phyloP scores from a whole-genome alignment of 2,329 filamentous ascomycete species.

The Fusarium subglutinans region DNA sequence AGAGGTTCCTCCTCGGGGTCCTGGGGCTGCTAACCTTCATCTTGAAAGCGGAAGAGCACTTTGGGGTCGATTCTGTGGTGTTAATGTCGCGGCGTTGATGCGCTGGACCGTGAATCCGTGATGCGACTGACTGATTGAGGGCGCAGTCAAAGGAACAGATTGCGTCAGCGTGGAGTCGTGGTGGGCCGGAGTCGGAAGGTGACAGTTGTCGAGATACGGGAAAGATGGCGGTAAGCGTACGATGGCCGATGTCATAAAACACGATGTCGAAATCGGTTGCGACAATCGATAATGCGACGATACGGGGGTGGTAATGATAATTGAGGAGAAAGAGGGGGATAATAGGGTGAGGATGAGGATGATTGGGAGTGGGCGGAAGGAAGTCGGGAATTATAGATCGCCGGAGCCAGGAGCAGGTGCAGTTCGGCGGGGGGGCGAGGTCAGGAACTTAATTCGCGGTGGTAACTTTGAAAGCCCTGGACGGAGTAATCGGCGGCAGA shows the following conservation, averaged over 20 bases:
- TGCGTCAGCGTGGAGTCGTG: constrained; percentile 46
- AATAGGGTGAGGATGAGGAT: background rate
- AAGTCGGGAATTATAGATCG: constrained; percentile 35
- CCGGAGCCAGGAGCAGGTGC: constrained; percentile 31
- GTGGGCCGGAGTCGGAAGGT: constrained; percentile 34
- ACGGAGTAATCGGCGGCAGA: background rate
- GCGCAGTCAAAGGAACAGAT: constrained; percentile 34
- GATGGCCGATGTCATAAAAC: background rate
- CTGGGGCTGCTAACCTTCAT: constrained; percentile 50
- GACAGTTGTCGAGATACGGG: constrained; percentile 32
- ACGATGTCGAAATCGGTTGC: constrained; percentile 11
- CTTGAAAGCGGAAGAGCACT: constrained; percentile 29
- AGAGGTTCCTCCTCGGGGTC: background rate
- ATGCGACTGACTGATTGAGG: constrained; percentile 25
- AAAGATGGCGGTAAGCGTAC: constrained; percentile 12
- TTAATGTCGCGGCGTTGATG: constrained; percentile 8
- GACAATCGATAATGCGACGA: constrained; percentile 11
- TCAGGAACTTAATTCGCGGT: constrained; percentile 10
- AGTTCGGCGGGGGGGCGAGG: constrained; percentile 27
- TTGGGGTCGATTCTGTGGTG: background rate
- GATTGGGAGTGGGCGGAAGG: constrained; percentile 5
- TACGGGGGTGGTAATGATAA: constrained; percentile 5
- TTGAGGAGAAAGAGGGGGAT: constrained; percentile 13
- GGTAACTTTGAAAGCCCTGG: background rate
- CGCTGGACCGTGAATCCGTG: constrained; percentile 12